Percentiles rank a stretch among this genome's conserved stretches.
Evolutionary conservation across 2,329 filamentous ascomycete species (phyloP).

Genomic region (Colletotrichum lini): DNA sequence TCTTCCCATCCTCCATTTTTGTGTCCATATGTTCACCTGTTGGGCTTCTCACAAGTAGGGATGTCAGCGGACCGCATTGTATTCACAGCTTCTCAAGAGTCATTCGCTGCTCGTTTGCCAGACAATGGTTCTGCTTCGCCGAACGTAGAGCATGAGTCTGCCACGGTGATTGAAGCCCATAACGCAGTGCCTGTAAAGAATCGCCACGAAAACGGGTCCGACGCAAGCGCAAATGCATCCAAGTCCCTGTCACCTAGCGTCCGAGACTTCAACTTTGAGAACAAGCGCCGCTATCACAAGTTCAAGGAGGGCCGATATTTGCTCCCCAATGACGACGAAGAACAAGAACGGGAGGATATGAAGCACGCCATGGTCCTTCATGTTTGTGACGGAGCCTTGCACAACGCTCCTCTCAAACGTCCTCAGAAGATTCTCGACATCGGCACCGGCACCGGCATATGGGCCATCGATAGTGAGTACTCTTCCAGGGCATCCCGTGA

Average conservation of each 20-base stretch:
- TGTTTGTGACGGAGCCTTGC: background rate
- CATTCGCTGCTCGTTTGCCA: too few species aligned
- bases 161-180: too few species aligned
- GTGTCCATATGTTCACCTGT: too few species aligned
- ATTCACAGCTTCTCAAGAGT: too few species aligned
- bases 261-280: constrained; percentile 58
- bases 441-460: constrained; percentile 62
- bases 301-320: constrained; percentile 57
- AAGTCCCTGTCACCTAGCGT: constrained; percentile 53
- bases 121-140: too few species aligned
- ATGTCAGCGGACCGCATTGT: too few species aligned
- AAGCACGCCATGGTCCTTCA: constrained; percentile 49
- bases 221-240: constrained; percentile 44
- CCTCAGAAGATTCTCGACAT: constrained; percentile 17
- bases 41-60: too few species aligned
- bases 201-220: background rate
- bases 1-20: too few species aligned
- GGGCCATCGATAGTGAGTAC: constrained; percentile 66
- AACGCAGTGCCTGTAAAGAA: too few species aligned
- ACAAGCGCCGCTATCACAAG: constrained; percentile 58
- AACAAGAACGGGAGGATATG: constrained; percentile 58
- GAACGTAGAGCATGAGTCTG: too few species aligned
- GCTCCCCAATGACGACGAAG: constrained; percentile 59
- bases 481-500: accelerated
- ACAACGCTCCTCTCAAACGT: background rate